phyloP scores from a whole-genome alignment of 1,284 basidiomycete species.

The Puccinia brachypodii region DNA sequence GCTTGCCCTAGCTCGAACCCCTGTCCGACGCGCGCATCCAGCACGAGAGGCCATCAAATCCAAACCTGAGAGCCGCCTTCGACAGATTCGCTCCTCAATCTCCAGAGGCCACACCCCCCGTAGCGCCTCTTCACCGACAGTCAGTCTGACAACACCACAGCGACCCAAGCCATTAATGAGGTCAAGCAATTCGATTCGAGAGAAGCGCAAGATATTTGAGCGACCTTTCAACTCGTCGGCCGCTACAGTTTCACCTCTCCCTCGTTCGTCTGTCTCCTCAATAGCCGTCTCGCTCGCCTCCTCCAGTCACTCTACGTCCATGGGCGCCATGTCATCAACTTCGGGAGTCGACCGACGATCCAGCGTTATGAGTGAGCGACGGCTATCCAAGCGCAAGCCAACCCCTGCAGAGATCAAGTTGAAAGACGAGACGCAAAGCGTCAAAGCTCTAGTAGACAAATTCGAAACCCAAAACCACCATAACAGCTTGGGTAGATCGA shows the following conservation, averaged over 20 bases:
- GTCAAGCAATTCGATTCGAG: slow-evolving; percentile 19
- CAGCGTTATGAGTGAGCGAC: slow-evolving; percentile 4
- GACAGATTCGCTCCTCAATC: slow-evolving; percentile 16
- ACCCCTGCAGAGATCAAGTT: slow-evolving; percentile 37
- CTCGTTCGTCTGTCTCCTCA: not conserved
- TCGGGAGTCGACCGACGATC: not conserved
- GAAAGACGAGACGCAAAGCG: slow-evolving; percentile 20
- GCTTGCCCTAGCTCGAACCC: not conserved
- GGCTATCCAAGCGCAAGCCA: slow-evolving; percentile 2
- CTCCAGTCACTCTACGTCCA: slow-evolving; percentile 1
- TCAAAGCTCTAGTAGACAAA: slow-evolving; percentile 25
- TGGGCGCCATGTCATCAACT: not conserved
- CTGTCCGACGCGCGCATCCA: not conserved
- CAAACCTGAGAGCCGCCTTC: not conserved
- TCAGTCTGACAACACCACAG: not conserved
- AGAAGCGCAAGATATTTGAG: slow-evolving; percentile 31
- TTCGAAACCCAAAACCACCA: slow-evolving; percentile 27
- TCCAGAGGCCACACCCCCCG: not conserved
- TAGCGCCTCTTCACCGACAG: not conserved
- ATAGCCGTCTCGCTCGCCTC: not conserved
- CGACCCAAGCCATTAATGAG: not conserved
- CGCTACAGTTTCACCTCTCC: not conserved
- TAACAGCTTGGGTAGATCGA: not conserved
- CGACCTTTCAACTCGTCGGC: not conserved
- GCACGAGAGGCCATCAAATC: not conserved